Percentiles rank a stretch among this genome's conserved stretches.
Evolutionary conservation across 208 protist species (phyloP).

Genomic region (Vickermania spadyakhi): DNA sequence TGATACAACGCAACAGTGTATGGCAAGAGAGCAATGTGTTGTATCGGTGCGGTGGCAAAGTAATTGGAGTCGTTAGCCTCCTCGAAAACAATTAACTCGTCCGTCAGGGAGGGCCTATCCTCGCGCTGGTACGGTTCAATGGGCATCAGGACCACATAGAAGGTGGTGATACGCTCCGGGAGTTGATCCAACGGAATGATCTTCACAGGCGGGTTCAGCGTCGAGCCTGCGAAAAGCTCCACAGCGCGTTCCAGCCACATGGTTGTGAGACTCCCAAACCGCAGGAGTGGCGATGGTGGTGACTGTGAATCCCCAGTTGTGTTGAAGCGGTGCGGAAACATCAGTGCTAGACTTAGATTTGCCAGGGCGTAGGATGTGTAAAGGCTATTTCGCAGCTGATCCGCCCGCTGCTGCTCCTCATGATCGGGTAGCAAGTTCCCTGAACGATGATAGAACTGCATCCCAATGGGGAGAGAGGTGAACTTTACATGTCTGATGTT

Average conservation of each 20-base stretch:
- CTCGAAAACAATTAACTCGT: too few relatives aligned
- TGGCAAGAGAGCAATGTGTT: too few relatives aligned
- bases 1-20: too few relatives aligned
- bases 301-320: too few relatives aligned
- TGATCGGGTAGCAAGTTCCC: not conserved
- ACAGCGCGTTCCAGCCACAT: not conserved
- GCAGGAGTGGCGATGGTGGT: not conserved
- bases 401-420: not conserved
- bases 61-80: too few relatives aligned
- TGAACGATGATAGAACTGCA: not conserved
- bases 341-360: not conserved
- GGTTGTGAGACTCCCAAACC: not conserved
- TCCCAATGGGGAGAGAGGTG: not conserved
- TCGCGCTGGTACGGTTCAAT: too few relatives aligned
- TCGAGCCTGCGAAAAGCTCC: not conserved
- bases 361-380: not conserved
- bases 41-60: too few relatives aligned
- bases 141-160: too few relatives aligned
- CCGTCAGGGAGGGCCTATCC: too few relatives aligned
- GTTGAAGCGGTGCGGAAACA: not conserved
- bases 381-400: not conserved
- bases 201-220: not conserved
- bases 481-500: not conserved
- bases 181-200: not conserved
- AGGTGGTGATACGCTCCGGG: too few relatives aligned